Evolutionary conservation across 2,329 filamentous ascomycete species (phyloP).

Genomic region (Eutypella sp.): DNA sequence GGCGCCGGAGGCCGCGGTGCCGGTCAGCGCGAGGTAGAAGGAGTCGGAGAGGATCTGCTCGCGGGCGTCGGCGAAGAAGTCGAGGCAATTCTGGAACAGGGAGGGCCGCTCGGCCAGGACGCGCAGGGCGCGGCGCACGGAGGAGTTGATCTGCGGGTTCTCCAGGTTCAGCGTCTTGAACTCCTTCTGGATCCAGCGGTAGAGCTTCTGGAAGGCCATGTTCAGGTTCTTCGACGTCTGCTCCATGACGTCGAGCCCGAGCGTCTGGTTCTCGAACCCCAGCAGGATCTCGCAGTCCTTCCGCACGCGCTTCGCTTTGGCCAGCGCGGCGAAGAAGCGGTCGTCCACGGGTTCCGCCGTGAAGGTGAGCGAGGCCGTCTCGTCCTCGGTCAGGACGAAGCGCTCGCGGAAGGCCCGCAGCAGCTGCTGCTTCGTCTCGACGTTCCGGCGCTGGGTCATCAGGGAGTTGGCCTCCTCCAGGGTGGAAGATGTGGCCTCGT

Average conservation of each 20-base stretch:
- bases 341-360: constrained; percentile 80
- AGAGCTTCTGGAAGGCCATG: constrained; percentile 88
- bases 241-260: constrained; percentile 89
- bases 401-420: constrained; percentile 73
- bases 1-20: constrained; percentile 53
- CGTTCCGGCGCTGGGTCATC: constrained; percentile 65
- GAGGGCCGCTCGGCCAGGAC: constrained; percentile 85
- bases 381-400: constrained; percentile 80
- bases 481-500: constrained; percentile 66
- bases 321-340: constrained; percentile 72
- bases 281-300: constrained; percentile 85
- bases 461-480: constrained; percentile 73
- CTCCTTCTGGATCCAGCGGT: constrained; percentile 90
- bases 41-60: constrained; percentile 83
- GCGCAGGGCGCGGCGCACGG: constrained; percentile 76
- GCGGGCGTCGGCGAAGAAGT: constrained; percentile 86
- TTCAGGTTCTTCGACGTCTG: constrained; percentile 83
- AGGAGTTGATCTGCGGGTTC: constrained; percentile 83
- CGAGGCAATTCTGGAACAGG: constrained; percentile 87
- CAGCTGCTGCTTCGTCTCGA: constrained; percentile 75
- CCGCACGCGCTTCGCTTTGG: constrained; percentile 79
- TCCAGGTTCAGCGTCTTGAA: constrained; percentile 91
- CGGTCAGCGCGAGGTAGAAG: constrained; percentile 84
- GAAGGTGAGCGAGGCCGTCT: constrained; percentile 69
- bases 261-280: constrained; percentile 80